Evolutionary conservation across 805 yeast genomes (phyloP).

Genomic region (Kodamaea sagamina): DNA sequence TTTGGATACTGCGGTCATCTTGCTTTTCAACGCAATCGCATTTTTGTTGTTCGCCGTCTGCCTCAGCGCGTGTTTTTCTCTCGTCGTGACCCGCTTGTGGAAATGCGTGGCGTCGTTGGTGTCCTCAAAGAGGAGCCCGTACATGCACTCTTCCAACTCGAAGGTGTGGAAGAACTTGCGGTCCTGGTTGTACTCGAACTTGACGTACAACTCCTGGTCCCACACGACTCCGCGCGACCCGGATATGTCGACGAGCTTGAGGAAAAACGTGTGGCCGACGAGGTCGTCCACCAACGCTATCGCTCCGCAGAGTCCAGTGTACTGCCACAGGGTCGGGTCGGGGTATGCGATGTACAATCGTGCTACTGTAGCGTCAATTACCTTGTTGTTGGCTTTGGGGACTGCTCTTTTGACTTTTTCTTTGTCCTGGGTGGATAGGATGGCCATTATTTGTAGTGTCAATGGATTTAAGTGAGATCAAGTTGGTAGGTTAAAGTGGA

Average conservation of each 20-base stretch:
- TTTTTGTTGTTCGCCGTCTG: conserved; percentile 83
- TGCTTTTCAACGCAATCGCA: conserved; percentile 77
- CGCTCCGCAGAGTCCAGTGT: conserved; percentile 90
- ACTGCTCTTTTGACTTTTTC: conserved; percentile 86
- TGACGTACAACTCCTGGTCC: conserved; percentile 94
- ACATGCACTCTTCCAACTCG: conserved; percentile 86
- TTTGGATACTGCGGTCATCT: conserved; percentile 16
- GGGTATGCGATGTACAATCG: conserved; percentile 89
- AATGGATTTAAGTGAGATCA: too few relatives aligned
- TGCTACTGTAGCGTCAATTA: conserved; percentile 89
- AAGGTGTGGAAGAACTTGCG: conserved; percentile 93
- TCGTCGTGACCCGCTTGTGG: conserved; percentile 68
- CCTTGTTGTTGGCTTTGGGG: conserved; percentile 85
- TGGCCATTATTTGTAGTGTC: conserved; percentile 36
- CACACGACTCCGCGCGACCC: conserved; percentile 88
- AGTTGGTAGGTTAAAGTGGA: too few relatives aligned
- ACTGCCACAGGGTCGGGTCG: conserved; percentile 75
- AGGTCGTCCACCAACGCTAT: conserved; percentile 83
- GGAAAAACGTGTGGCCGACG: conserved; percentile 90
- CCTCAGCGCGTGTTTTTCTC: conserved; percentile 84
- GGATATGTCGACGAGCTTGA: conserved; percentile 81
- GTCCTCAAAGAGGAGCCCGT: conserved; percentile 88
- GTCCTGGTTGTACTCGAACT: conserved; percentile 90
- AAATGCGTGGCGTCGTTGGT: conserved; percentile 85
- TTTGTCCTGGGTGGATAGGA: conserved; percentile 59